Percentiles rank a stretch among this genome's conserved stretches.
phyloP scores from a whole-genome alignment of 1,284 basidiomycete genomes.

The Ceraceosorus guamensis region DNA sequence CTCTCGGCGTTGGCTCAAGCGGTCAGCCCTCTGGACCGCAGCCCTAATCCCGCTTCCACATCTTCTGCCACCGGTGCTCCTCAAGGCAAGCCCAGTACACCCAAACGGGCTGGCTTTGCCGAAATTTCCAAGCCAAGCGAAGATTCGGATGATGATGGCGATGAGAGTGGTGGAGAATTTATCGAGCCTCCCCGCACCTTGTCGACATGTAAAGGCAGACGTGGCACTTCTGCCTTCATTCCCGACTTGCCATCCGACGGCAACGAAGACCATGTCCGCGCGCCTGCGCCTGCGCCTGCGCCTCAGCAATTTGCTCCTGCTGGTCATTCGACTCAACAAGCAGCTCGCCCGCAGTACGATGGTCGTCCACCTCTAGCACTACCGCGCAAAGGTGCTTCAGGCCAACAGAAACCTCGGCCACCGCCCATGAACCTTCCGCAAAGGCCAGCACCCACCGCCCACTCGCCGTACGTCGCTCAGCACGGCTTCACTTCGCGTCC shows the following conservation, averaged over 20 bases:
- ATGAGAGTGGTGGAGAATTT: background rate
- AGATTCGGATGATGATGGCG: background rate
- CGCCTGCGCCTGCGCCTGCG: too few relatives aligned
- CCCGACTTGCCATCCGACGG: background rate
- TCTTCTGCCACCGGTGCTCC: background rate
- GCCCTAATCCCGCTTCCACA: background rate
- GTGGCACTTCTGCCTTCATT: background rate
- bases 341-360: background rate
- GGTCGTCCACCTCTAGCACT: background rate
- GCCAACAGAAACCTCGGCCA: background rate
- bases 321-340: background rate
- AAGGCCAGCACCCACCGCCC: background rate
- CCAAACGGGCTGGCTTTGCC: too few relatives aligned
- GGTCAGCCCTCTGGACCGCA: background rate
- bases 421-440: background rate
- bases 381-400: background rate
- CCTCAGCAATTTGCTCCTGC: background rate
- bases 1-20: background rate
- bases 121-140: background rate
- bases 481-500: background rate
- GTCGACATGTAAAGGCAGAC: background rate
- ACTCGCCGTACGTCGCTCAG: background rate
- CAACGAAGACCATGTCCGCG: too few relatives aligned
- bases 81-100: too few relatives aligned
- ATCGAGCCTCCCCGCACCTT: background rate